These are phyloP conservation scores for Vinca minor DNA, from an alignment of 257 asterid species.

Conservation along the genomic window DNA sequence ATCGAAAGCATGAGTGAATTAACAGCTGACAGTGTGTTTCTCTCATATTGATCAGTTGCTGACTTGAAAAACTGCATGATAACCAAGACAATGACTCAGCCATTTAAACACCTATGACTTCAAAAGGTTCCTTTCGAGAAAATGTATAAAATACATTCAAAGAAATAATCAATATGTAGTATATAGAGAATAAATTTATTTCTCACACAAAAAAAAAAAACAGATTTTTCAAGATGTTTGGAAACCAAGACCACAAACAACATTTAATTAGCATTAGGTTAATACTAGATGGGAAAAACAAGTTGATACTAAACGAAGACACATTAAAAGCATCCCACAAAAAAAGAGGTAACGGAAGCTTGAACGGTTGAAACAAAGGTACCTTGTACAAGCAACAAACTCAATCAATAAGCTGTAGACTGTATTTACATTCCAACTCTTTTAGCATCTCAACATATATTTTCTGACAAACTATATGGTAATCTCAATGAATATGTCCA, in stretches of 20 bases:
- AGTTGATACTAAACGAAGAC: too few species aligned
- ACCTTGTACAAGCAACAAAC: not conserved
- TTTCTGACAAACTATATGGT: not conserved
- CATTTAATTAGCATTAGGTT: not conserved
- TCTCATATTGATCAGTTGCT: conserved; percentile 44
- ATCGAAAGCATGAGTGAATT: conserved; percentile 48
- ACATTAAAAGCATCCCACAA: too few species aligned
- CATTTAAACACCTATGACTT: not conserved
- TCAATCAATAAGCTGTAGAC: not conserved
- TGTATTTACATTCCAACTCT: not conserved
- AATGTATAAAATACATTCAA: not conserved
- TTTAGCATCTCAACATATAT: not conserved
- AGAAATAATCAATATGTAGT: not conserved
- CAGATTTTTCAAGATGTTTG: not conserved
- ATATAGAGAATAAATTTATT: too few species aligned
- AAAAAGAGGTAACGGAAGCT: not conserved
- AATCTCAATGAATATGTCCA: not conserved
- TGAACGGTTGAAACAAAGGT: not conserved
- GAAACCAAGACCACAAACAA: not conserved
- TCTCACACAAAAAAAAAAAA: too few species aligned
- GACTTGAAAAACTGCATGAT: conserved; percentile 44
- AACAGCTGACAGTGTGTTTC: too few species aligned
- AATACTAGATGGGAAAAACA: not conserved
- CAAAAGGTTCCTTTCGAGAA: not conserved
- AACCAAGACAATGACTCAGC: not conserved